Evolutionary conservation across 176 grass and related monocot genomes (phyloP), one percentile per base, ranked within the genome.

Genomic region (Carex kokanica): DNA sequence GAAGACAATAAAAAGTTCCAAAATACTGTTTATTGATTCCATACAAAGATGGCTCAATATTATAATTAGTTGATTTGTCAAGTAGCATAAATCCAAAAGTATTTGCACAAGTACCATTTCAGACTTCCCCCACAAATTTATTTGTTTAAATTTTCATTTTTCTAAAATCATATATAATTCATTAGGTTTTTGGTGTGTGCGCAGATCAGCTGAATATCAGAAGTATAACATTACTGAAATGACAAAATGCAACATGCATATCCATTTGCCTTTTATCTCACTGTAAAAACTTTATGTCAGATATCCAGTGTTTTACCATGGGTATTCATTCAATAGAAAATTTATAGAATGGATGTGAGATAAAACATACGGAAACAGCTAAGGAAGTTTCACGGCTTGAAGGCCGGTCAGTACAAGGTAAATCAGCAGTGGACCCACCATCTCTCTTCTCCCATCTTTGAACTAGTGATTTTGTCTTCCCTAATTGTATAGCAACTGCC

Each of bases 371-470:
- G 83, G 87, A 77, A 87, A 97, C 88, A 58, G 21, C 68, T 84
- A 80, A 73, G 49, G 80, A 54, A 3, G 69, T 82, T 21, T 86
- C 87, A 89, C 23, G 17, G 84, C 15, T 86, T 55, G 83, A 27
- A 71, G 40, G 45, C 56, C 25, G 74, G n/a, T 93, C 81, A 59
- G 84, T 71, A 81, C 68, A 87, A 83, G 68, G 53, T 88, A 75
- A 68, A 68, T 64, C 85, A 84, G 88, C 79, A 65, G 80, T 84
- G 71, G 47, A 89, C 83, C 78, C 87, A 80, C 73, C 83, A n/a
- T 98, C 95, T 85, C 87, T 94, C 58, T 85, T 98, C 87, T 98
- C 95, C 84, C 84, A 98, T n/a, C 92, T 87, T 85, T 93, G 87
- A 43, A 98, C 95, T 63, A 98, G 89, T 85, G 91, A 93, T 79